Percentiles rank a stretch among this genome's conserved stretches.
Conservation (phyloP, 495 filamentous ascomycete species). For the Aspergillus conjunctus region DNA sequence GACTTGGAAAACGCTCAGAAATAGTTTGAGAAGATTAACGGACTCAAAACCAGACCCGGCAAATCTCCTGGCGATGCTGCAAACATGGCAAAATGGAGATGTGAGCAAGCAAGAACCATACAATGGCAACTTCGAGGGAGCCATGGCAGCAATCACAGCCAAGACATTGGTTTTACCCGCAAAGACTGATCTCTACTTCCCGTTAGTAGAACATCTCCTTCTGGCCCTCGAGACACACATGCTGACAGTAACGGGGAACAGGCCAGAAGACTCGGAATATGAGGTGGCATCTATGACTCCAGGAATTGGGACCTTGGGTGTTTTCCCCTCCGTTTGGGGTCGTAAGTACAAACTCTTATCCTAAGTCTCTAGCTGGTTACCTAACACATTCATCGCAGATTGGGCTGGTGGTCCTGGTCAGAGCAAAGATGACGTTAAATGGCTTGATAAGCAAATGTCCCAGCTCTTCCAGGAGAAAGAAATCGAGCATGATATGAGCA, state of each 20-base stretch:
- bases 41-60: conserved; percentile 56
- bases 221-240: neutral
- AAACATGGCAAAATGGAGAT: conserved; percentile 76
- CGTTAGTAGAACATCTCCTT: conserved; percentile 44
- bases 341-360: conserved; percentile 50
- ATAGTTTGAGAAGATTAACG: conserved; percentile 19
- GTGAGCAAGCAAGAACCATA: conserved; percentile 64
- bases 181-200: conserved; percentile 75
- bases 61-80: conserved; percentile 65
- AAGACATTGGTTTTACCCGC: conserved; percentile 65
- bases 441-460: conserved; percentile 62
- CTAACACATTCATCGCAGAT: conserved; percentile 23
- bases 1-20: neutral
- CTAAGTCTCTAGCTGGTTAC: conserved; percentile 16
- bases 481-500: neutral
- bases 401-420: conserved; percentile 67
- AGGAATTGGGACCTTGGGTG: conserved; percentile 57
- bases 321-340: conserved; percentile 69
- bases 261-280: conserved; percentile 68
- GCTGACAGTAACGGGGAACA: conserved; percentile 28
- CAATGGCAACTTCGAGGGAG: conserved; percentile 63
- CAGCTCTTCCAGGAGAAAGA: conserved; percentile 43
- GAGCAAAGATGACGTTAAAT: conserved; percentile 64
- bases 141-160: conserved; percentile 68
- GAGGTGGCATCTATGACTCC: conserved; percentile 66